Conservation (phyloP, 78 protist genomes). For the Dictyostelium brefeldianum region DNA sequence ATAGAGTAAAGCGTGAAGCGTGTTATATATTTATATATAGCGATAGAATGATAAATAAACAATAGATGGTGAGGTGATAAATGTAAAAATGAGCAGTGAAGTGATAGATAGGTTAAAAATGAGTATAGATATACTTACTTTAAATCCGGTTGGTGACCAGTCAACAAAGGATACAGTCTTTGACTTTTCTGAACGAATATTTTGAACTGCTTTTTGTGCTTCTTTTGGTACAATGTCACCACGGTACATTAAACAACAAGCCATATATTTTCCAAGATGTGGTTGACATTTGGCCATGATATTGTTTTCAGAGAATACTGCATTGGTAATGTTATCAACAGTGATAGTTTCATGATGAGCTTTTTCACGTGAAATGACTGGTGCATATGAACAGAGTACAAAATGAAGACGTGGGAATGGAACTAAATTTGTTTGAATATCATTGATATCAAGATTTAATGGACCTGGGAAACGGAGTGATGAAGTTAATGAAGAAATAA, state of each 20-base stretch:
- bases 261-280: conserved; percentile 96
- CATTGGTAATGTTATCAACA: conserved; percentile 93
- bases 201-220: conserved; percentile 90
- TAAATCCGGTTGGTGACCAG: conserved; percentile 97
- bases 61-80: too few relatives aligned
- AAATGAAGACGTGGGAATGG: conserved; percentile 96
- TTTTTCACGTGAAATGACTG: conserved; percentile 93
- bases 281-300: conserved; percentile 98
- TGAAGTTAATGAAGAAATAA: conserved; percentile 95
- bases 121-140: too few relatives aligned
- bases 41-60: too few relatives aligned
- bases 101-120: too few relatives aligned
- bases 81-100: too few relatives aligned
- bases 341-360: conserved; percentile 91
- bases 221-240: conserved; percentile 95
- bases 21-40: too few relatives aligned
- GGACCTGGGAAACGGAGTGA: conserved; percentile 96
- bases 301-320: conserved; percentile 91
- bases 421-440: conserved; percentile 95
- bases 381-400: conserved; percentile 90
- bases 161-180: conserved; percentile 96
- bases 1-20: too few relatives aligned
- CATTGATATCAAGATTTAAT: conserved; percentile 92
- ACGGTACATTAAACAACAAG: conserved; percentile 96
- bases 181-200: conserved; percentile 91